Conservation (phyloP, 768 basidiomycete genomes). For the Leccinellum luteum region DNA sequence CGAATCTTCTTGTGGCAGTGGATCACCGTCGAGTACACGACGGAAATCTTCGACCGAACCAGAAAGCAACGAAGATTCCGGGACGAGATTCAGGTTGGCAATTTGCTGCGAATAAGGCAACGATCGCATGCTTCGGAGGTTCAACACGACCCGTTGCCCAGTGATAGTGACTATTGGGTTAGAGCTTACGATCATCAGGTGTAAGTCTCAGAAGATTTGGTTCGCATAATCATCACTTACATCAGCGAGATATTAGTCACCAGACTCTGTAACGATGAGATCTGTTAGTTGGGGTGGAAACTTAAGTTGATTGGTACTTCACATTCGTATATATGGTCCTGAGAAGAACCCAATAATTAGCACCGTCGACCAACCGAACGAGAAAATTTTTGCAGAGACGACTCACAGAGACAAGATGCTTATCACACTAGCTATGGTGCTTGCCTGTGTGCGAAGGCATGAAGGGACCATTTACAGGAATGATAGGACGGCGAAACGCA, state of each 20-base stretch:
- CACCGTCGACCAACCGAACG: background rate
- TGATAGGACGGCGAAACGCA: background rate
- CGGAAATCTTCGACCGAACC: background rate
- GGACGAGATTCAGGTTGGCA: background rate
- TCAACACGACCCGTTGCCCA: slow-evolving; percentile 19
- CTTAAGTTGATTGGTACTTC: background rate
- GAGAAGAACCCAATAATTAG: background rate
- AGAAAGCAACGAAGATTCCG: background rate
- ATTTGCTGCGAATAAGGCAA: background rate
- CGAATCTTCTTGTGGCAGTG: too few species aligned
- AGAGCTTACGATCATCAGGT: background rate
- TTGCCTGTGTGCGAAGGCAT: background rate
- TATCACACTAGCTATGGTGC: background rate
- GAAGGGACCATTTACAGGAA: background rate
- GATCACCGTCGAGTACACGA: too few species aligned
- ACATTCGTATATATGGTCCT: background rate
- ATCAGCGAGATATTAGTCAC: background rate
- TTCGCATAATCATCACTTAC: background rate
- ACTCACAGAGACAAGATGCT: slow-evolving; percentile 8
- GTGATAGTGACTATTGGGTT: slow-evolving; percentile 8
- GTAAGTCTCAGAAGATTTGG: background rate
- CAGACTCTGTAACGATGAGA: background rate
- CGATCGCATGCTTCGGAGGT: slow-evolving; percentile 3
- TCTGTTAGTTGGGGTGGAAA: background rate
- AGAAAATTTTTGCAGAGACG: background rate